Conservation (phyloP, 2,329 filamentous ascomycete species). For the Byssothecium circinans region DNA sequence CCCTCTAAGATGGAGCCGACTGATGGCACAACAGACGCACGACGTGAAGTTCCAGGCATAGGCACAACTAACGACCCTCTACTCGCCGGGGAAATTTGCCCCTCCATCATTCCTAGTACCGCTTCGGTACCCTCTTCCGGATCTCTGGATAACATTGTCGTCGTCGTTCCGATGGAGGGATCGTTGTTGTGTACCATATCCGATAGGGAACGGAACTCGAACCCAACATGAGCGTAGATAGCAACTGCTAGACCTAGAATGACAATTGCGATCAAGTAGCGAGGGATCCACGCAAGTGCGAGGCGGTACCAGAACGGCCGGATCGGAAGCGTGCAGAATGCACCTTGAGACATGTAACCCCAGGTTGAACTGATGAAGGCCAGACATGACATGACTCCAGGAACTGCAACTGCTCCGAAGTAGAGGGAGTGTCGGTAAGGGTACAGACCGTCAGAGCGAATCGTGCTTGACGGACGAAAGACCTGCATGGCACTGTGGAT, state of each 20-base stretch:
- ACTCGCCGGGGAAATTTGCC: constrained; percentile 10
- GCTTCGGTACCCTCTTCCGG: constrained; percentile 3
- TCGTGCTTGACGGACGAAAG: constrained; percentile 55
- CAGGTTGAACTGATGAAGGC: constrained; percentile 61
- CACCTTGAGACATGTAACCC: constrained; percentile 64
- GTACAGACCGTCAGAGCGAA: constrained; percentile 66
- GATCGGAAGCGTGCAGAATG: constrained; percentile 70
- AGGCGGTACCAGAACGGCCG: constrained; percentile 69
- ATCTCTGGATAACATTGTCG: constrained; percentile 6
- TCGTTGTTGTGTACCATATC: constrained; percentile 17
- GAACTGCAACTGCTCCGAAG: constrained; percentile 58
- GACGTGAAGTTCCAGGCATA: constrained; percentile 3
- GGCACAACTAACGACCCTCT: constrained; percentile 9
- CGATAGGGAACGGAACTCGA: constrained; percentile 42
- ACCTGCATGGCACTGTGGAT: constrained; percentile 74
- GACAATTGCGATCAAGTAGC: constrained; percentile 67
- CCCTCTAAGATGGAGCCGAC: background rate
- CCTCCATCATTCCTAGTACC: constrained; percentile 1
- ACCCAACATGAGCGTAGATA: constrained; percentile 69
- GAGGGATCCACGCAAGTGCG: constrained; percentile 71
- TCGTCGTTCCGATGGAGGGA: constrained; percentile 12
- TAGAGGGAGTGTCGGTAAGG: constrained; percentile 66
- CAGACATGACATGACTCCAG: constrained; percentile 62
- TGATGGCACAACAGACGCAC: constrained; percentile 4
- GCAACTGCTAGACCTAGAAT: constrained; percentile 67